phyloP scores from a whole-genome alignment of 2,329 filamentous ascomycete species.

The Cadophora sp. region DNA sequence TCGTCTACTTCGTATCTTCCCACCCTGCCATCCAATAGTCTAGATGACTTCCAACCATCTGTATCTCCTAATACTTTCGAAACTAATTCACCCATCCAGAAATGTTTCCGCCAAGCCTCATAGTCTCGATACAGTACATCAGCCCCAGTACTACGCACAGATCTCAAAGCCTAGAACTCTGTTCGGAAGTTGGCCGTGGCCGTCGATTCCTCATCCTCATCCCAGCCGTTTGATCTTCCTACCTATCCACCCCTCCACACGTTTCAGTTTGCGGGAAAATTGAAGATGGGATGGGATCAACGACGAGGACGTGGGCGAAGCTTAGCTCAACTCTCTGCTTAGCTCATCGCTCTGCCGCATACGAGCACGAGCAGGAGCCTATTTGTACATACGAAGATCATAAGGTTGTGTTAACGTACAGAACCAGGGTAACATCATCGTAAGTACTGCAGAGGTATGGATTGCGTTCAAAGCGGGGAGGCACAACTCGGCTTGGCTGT shows the following conservation, averaged over 20 bases:
- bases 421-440: not conserved
- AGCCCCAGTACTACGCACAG: not conserved
- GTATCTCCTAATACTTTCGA: too few relatives aligned
- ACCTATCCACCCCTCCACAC: not conserved
- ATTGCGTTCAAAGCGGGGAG: not conserved
- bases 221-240: slow-evolving; percentile 15
- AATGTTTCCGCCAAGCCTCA: not conserved
- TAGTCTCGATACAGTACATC: not conserved
- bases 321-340: too few relatives aligned
- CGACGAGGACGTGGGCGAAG: not conserved
- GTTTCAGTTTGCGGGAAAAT: not conserved
- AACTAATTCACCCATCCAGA: not conserved
- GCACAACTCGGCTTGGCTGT: not conserved
- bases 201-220: not conserved
- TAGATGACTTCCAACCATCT: not conserved
- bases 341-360: too few relatives aligned
- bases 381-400: not conserved
- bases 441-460: not conserved
- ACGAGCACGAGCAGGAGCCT: not conserved
- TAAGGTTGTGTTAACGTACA: not conserved
- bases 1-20: not conserved
- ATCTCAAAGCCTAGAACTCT: not conserved
- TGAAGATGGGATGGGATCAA: not conserved
- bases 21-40: not conserved
- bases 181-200: not conserved